A percentile compares a stretch with the other conserved stretches of the same genome.
Evolutionary conservation across 208 protist species (phyloP).

Genomic region (Leishmania braziliensis): DNA sequence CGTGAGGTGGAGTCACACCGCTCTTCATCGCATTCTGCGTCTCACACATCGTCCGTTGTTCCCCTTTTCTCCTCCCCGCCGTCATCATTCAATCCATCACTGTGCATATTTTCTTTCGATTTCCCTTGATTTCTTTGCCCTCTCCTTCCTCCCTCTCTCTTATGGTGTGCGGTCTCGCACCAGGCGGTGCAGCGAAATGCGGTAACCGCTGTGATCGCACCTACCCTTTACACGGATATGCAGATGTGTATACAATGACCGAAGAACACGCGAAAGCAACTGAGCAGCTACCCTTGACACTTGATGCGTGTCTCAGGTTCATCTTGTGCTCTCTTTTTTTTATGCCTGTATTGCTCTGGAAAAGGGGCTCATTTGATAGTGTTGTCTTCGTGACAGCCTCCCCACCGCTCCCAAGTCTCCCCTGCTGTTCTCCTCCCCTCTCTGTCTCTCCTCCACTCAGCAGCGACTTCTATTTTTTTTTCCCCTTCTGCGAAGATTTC

Average conservation of each 20-base stretch:
- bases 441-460: background rate
- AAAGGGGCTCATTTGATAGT: background rate
- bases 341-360: background rate
- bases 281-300: background rate
- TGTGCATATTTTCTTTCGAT: conserved; percentile 4
- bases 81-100: background rate
- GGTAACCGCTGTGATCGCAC: background rate
- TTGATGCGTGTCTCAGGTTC: background rate
- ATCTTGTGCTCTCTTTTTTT: background rate
- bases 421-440: background rate
- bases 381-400: background rate
- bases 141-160: background rate
- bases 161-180: background rate
- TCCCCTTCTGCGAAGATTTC: conserved; percentile 1
- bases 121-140: background rate
- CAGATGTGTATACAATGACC: background rate
- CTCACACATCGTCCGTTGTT: background rate
- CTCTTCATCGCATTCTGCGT: background rate
- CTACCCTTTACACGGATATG: background rate
- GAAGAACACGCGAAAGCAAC: background rate
- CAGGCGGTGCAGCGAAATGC: background rate
- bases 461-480: background rate
- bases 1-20: background rate
- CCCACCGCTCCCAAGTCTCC: background rate
- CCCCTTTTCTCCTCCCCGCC: background rate